Conservation (phyloP, 2,329 filamentous ascomycete genomes). For the Beauveria scarabaeidicola region DNA sequence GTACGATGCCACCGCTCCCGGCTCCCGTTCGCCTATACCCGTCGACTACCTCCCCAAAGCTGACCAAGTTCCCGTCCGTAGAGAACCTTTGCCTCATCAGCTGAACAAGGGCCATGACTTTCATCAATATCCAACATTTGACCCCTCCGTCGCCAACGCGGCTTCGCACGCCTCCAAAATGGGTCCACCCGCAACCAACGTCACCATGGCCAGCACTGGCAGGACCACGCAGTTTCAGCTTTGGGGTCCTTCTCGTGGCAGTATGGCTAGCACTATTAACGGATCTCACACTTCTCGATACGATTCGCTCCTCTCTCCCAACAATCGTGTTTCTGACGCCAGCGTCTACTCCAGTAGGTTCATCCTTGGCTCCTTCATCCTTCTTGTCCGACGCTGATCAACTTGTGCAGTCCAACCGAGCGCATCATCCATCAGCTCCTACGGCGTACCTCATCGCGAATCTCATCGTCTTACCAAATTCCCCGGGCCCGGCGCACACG, state of each 20-base stretch:
- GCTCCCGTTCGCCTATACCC: slow-evolving; percentile 60
- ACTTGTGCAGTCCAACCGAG: slow-evolving; percentile 39
- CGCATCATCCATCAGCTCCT: slow-evolving; percentile 49
- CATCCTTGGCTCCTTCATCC: neutral
- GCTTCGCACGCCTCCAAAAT: slow-evolving; percentile 48
- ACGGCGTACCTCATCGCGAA: slow-evolving; percentile 43
- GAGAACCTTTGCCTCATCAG: slow-evolving; percentile 74
- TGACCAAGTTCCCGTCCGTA: slow-evolving; percentile 54
- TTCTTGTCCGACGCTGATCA: slow-evolving; percentile 16
- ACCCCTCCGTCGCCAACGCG: slow-evolving; percentile 39
- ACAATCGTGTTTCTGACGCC: slow-evolving; percentile 49
- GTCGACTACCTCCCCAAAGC: slow-evolving; percentile 64
- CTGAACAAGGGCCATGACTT: slow-evolving; percentile 75
- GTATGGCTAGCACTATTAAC: slow-evolving; percentile 42
- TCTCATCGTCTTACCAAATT: slow-evolving; percentile 51
- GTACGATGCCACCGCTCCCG: slow-evolving; percentile 62
- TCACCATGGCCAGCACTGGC: slow-evolving; percentile 64
- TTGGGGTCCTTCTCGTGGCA: slow-evolving; percentile 54
- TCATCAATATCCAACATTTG: slow-evolving; percentile 79
- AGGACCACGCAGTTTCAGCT: slow-evolving; percentile 70
- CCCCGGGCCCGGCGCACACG: slow-evolving; percentile 29
- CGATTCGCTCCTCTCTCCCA: slow-evolving; percentile 54
- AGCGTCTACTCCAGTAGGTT: slow-evolving; percentile 50
- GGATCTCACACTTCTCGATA: slow-evolving; percentile 51
- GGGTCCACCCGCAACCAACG: slow-evolving; percentile 45